Conservation (phyloP, 768 basidiomycete species). For the Thelephora aurantiotincta region DNA sequence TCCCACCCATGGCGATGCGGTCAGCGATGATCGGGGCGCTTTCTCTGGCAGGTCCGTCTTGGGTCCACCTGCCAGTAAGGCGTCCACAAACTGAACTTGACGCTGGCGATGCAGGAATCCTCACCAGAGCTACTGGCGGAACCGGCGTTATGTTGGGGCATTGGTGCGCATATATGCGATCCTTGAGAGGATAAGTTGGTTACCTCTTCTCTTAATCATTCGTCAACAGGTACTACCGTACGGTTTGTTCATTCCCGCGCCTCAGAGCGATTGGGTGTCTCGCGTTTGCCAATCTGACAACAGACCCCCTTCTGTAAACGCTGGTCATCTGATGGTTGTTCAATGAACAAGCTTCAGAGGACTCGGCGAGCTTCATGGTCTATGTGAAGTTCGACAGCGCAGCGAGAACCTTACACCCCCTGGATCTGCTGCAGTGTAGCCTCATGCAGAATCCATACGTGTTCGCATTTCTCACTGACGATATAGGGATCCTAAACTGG, state of each 20-base stretch:
- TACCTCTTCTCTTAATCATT: not conserved
- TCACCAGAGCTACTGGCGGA: constrained; percentile 72
- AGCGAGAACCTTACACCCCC: constrained; percentile 62
- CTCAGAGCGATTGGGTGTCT: constrained; percentile 14
- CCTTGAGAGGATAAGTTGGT: too few species aligned
- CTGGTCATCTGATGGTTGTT: constrained; percentile 53
- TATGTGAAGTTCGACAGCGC: constrained; percentile 47
- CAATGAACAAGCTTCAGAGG: constrained; percentile 80
- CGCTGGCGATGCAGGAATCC: constrained; percentile 66
- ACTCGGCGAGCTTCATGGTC: constrained; percentile 86
- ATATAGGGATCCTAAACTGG: constrained; percentile 78
- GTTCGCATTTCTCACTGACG: not conserved
- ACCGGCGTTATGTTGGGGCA: constrained; percentile 88
- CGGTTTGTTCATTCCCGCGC: constrained; percentile 2
- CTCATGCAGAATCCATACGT: not conserved
- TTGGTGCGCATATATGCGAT: constrained; percentile 60
- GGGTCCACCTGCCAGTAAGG: too few species aligned
- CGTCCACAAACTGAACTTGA: too few species aligned
- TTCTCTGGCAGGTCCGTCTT: too few species aligned
- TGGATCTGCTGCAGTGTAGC: constrained; percentile 92
- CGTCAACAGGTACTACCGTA: too few species aligned
- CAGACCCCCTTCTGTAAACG: constrained; percentile 60
- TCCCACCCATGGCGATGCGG: too few species aligned
- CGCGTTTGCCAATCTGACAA: constrained; percentile 64
- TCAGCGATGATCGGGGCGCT: too few species aligned